Evolutionary conservation across 1,284 basidiomycete genomes (phyloP), one percentile per base, ranked within the genome.

Genomic region (Salmacisia buchloeana): DNA sequence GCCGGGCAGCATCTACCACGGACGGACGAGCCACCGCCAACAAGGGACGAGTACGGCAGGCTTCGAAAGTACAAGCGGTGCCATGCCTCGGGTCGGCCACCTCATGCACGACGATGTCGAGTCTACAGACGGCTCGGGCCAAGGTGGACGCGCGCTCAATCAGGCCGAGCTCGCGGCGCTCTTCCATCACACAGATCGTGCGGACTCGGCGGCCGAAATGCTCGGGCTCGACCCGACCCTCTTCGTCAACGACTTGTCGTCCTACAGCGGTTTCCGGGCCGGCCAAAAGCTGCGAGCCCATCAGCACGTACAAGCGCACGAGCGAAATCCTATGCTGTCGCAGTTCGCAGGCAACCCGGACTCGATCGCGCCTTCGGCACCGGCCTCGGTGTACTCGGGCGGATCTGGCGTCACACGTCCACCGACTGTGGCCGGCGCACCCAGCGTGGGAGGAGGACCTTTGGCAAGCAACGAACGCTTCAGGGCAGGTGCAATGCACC

Each of bases 1-100:
- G 15, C 74, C 74, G 10, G 65, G 64, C 0, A 74, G 73, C 60
- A 71, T 74, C 56, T 74, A 69, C 52, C 69, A 73, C 38, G 70
- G 72, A 13, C 63, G 58, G 13, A 67, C 69, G 36, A 35, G 59
- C 60, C 2, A 62, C 65, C 25, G 25, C 29, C 34, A 10, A 25
- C 29, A 25, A 31, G 49, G 39, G 39, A 43, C 15, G 6, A 43
- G 15, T 43, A n/a, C 39, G 15, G 39, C 7, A 43, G 15, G 35
- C 35, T n/a, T 21, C 18, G 39, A 43, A n/a, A 21, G 6, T 5
- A 21, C 18, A 6, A 4, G 70, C 71, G 36, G 73, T 9, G 43
- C 13, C 9, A 21, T 29, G 12, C 15, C 25, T 15, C 9, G 10
- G 29, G 10, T n/a, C n/a, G n/a, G n/a, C n/a, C n/a, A n/a, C n/a